Base-by-base conservation (phyloP, 805 yeast genomes). In the Lipomyces orientalis region DNA sequence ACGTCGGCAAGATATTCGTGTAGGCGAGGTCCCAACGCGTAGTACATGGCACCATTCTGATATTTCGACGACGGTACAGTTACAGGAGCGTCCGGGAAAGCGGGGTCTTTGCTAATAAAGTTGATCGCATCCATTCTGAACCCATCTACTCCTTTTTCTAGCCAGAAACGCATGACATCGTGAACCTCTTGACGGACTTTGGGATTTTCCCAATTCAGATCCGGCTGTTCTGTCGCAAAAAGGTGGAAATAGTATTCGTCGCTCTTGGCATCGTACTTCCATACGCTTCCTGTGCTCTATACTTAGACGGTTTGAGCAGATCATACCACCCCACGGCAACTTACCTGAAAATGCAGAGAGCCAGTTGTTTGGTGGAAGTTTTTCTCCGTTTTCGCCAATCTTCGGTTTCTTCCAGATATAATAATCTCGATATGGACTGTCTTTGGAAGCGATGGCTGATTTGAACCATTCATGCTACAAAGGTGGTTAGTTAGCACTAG, bases 331-430 rank as follows among this genome's bases (percentile, higher is more conserved):
- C 29, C 2, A 25, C 29, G 22, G 7, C 1, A 16, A 9, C 55
- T 25, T 10, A 5, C 68, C 68, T 16, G 62, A 52, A 74, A 86
- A 86, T 71, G 77, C 78, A 5, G 87, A 82, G 37, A 72, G 71
- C 89, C 89, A 86, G 77, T 86, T 86, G 77, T 83, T 86, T 31
- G 88, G 88, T 7, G 87, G 87, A 22, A 78, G 81, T 72, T 87
- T 81, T 62, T 81, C 81, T 29, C 88, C 88, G 12, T 80, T 74
- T 22, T 75, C 78, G 12, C 52, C 60, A 73, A 79, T 81, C 59
- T 75, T 80, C 35, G 86, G 81, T 35, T 84, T 82, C 71, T 80
- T 83, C 89, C 89, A 86, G 68, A 84, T 79, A 77, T 85, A 86
- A 88, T 88, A 86, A 75, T 86, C 87, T 74, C 89, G 81, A 78